Evolutionary conservation across 768 basidiomycete genomes (phyloP), one percentile per base, ranked within the genome.

Genomic region (Lepiota brunneoincarnata): DNA sequence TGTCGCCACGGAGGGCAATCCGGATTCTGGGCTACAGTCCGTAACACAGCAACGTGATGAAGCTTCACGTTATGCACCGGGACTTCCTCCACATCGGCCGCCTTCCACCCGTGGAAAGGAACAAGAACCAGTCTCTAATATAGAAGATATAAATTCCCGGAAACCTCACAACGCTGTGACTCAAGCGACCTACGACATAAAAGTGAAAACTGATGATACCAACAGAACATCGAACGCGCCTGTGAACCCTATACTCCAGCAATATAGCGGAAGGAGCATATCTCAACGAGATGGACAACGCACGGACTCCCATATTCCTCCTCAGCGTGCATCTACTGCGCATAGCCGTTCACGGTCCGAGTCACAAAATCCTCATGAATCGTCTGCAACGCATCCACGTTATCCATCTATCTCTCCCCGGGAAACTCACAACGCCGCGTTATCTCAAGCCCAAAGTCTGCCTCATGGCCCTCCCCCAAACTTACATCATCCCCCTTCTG

Each of bases 311-410:
- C 20, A 46, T 47, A 38, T 47, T 21, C 15, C 5, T 12, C 4
- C 53, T 48, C 53, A 54, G n/a, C 17, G 28, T 23, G 15, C 48
- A 40, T 11, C 46, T 28, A 34, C 14, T 35, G 28, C 38, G 34
- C 45, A 48, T 47, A 54, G 45, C 41, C 53, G 53, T 41, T 47
- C 45, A 28, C 45, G 45, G 14, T 48, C 53, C 26, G 53, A 54
- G 20, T 47, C 53, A 17, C 53, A 48, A 12, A 40, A 20, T 54
- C 18, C 26, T 31, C 45, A 28, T 15, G 45, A 54, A n/a, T 20
- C 12, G 18, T 24, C 52, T 37, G 23, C 17, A 11, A 34, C 46
- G 5, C 15, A 42, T 41, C 41, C 53, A 34, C 53, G 53, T 17
- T 28, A 48, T 23, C 21, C 45, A 41, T 35, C 40, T 48, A 47